Evolutionary conservation across 2,329 filamentous ascomycete genomes (phyloP).

Genomic region (Aspergillus tubingensis): DNA sequence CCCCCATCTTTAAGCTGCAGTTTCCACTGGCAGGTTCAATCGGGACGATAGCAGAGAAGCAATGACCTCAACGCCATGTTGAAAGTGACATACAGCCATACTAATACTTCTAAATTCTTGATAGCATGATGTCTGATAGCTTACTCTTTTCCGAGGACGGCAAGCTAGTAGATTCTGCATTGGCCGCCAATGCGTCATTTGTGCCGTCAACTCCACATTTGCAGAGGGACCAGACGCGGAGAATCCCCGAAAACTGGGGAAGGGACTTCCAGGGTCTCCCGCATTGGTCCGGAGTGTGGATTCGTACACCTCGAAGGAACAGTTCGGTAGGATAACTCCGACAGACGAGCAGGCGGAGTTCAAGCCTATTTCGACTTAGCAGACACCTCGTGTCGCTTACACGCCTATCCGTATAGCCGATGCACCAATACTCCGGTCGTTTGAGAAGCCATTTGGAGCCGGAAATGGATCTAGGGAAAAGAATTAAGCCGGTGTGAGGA

Average conservation of each 20-base stretch:
- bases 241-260: background rate
- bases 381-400: background rate
- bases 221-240: background rate
- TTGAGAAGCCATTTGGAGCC: background rate
- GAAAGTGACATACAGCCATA: background rate
- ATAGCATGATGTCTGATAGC: background rate
- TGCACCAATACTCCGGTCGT: background rate
- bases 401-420: background rate
- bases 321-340: background rate
- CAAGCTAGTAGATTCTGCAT: background rate
- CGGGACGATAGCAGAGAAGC: background rate
- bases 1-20: background rate
- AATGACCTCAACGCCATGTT: background rate
- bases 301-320: background rate
- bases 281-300: background rate
- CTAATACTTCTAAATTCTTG: background rate
- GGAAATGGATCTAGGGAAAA: background rate
- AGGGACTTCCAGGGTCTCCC: background rate
- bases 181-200: background rate
- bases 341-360: background rate
- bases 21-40: background rate
- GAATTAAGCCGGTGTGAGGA: background rate
- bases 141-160: background rate
- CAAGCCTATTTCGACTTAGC: conserved; percentile 3
- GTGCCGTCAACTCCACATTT: background rate